Conservation (phyloP, 2,329 filamentous ascomycete species). For the Pseudocercospora macadamiae region DNA sequence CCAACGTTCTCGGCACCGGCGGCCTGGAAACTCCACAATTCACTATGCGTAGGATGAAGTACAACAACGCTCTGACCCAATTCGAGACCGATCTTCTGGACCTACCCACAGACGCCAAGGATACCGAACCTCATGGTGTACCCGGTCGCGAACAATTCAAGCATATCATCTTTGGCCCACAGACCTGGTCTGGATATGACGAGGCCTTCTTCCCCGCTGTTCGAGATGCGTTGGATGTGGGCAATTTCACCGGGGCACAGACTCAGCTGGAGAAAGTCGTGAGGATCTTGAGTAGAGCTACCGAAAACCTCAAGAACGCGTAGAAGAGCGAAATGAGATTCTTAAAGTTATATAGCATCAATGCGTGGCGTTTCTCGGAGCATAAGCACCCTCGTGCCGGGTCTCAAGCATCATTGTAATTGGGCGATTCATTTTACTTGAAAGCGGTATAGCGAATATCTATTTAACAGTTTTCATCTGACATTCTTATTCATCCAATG, state of each 20-base stretch:
- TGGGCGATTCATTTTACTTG: too few relatives aligned
- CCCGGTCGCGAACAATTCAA: constrained; percentile 91
- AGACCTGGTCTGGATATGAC: constrained; percentile 72
- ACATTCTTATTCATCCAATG: too few relatives aligned
- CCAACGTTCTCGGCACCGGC: constrained; percentile 65
- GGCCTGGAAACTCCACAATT: constrained; percentile 76
- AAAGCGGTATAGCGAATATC: too few relatives aligned
- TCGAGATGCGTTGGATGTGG: constrained; percentile 73
- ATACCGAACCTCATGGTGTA: constrained; percentile 47
- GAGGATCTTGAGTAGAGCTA: constrained; percentile 65
- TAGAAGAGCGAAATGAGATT: too few relatives aligned
- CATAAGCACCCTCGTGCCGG: too few relatives aligned
- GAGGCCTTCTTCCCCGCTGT: constrained; percentile 79
- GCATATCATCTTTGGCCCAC: constrained; percentile 85
- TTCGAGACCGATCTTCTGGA: constrained; percentile 88
- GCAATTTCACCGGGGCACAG: constrained; percentile 71
- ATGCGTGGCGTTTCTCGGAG: too few relatives aligned
- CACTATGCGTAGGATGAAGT: constrained; percentile 68
- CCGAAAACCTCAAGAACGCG: constrained; percentile 45
- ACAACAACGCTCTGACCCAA: constrained; percentile 75
- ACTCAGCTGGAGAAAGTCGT: constrained; percentile 72
- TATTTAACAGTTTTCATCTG: too few relatives aligned
- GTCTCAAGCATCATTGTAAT: too few relatives aligned
- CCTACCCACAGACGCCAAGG: constrained; percentile 50
- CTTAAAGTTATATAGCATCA: too few relatives aligned